Conservation (phyloP, 805 yeast species). For the Wickerhamiella australiensis region DNA sequence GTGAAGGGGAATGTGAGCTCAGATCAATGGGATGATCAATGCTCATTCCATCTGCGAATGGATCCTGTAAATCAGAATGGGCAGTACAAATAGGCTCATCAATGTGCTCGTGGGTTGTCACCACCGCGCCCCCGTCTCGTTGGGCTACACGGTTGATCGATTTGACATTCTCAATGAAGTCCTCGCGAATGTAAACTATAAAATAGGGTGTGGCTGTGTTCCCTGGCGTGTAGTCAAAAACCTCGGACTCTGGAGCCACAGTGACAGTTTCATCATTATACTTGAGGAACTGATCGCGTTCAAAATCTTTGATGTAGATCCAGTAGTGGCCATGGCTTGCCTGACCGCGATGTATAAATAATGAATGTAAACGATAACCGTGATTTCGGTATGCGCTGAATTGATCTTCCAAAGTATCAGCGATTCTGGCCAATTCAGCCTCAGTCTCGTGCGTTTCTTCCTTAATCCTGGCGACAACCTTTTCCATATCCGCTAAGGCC, state of each 20-base stretch:
- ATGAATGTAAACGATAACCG: conserved; percentile 78
- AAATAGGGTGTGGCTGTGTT: conserved; percentile 93
- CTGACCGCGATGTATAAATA: conserved; percentile 90
- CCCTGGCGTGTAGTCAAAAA: conserved; percentile 29
- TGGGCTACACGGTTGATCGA: not conserved
- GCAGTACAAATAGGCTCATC: not conserved
- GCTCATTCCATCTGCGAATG: not conserved
- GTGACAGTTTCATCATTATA: conserved; percentile 94
- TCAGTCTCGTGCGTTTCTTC: conserved; percentile 36
- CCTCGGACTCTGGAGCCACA: conserved; percentile 51
- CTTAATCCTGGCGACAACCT: conserved; percentile 36
- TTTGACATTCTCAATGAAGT: conserved; percentile 29
- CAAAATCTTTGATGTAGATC: conserved; percentile 78
- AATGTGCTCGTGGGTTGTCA: not conserved
- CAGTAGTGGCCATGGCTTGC: conserved; percentile 96
- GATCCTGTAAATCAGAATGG: not conserved
- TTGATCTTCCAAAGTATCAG: conserved; percentile 41
- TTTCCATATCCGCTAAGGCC: conserved; percentile 23
- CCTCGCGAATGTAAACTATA: conserved; percentile 67
- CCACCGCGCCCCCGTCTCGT: not conserved
- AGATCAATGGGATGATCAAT: not conserved
- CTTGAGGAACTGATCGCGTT: conserved; percentile 59
- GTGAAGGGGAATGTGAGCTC: not conserved
- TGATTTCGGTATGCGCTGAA: conserved; percentile 48
- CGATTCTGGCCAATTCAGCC: conserved; percentile 35